Conservation (phyloP, 2,329 filamentous ascomycete species). For the Xylaria sp. region DNA sequence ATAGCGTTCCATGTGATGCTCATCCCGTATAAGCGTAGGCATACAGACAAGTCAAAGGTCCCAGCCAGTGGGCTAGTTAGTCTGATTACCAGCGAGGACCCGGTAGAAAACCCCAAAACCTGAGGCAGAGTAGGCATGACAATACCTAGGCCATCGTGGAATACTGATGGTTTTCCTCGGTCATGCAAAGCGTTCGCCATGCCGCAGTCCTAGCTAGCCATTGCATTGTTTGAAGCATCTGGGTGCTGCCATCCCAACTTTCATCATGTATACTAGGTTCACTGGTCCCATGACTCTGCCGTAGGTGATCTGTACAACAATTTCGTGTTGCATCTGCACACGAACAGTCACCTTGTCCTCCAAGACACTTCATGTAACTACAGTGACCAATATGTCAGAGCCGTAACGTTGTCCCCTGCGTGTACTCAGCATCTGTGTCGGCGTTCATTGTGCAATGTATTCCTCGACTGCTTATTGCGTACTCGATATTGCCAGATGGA, state of each 20-base stretch:
- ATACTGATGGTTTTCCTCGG: background rate
- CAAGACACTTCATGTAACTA: background rate
- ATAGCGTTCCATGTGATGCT: conserved; percentile 15
- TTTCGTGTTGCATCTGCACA: conserved; percentile 4
- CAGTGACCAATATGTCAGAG: conserved; percentile 16
- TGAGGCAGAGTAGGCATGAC: background rate
- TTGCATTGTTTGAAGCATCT: background rate
- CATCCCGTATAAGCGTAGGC: conserved; percentile 5
- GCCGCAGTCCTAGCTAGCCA: background rate
- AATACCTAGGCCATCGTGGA: background rate
- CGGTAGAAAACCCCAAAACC: background rate
- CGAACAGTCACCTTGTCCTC: conserved; percentile 8
- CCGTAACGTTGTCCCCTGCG: conserved; percentile 14
- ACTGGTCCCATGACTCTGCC: background rate
- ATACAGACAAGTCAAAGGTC: no score
- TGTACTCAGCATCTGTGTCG: background rate
- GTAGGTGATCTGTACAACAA: conserved; percentile 4
- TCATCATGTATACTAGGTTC: background rate
- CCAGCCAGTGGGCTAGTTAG: background rate
- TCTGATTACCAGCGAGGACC: background rate
- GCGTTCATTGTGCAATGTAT: background rate
- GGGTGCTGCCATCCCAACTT: conserved; percentile 6
- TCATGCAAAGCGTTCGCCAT: background rate
- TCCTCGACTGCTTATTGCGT: background rate
- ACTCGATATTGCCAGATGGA: background rate